These are phyloP conservation scores for Conringia planisiliqua DNA, from an alignment of 345 rosid species.

Conservation along the genomic window DNA sequence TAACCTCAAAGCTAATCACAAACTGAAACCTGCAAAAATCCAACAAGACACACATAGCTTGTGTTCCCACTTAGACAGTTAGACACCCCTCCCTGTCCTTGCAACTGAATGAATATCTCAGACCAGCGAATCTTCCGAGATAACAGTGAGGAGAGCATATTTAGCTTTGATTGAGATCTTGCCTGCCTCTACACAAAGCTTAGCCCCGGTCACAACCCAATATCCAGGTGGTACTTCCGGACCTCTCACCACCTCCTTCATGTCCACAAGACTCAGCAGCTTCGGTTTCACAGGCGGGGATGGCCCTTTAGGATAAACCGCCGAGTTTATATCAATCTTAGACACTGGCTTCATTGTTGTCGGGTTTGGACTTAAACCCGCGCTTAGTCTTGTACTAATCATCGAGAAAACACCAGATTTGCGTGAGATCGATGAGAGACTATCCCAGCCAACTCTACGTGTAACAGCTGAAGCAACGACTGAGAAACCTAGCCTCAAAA, in stretches of 20 bases:
- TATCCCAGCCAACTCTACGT: conserved; percentile 87
- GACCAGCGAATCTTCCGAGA: conserved; percentile 70
- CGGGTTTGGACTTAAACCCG: conserved; percentile 43
- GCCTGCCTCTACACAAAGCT: conserved; percentile 71
- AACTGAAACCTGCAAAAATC: conserved; percentile 26
- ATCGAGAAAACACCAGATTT: conserved; percentile 79
- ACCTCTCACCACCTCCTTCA: conserved; percentile 83
- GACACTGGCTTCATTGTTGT: conserved; percentile 45
- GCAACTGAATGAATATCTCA: conserved; percentile 10
- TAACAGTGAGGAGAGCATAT: conserved; percentile 69
- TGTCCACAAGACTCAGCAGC: conserved; percentile 76
- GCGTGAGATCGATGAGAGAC: conserved; percentile 55
- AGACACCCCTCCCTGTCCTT: conserved; percentile 14
- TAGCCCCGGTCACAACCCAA: conserved; percentile 97
- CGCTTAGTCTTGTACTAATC: conserved; percentile 65
- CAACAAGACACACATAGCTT: conserved; percentile 1
- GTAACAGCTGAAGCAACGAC: conserved; percentile 55
- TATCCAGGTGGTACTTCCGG: conserved; percentile 89
- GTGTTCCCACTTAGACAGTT: not conserved
- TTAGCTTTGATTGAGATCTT: conserved; percentile 78
- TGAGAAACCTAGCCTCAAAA: conserved; percentile 88
- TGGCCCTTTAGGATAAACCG: conserved; percentile 81
- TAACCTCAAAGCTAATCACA: conserved; percentile 23
- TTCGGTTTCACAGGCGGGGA: conserved; percentile 50
- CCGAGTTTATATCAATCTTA: conserved; percentile 78